Base-by-base conservation (phyloP, 1,284 basidiomycete genomes). In the Trichosporon sp. region DNA sequence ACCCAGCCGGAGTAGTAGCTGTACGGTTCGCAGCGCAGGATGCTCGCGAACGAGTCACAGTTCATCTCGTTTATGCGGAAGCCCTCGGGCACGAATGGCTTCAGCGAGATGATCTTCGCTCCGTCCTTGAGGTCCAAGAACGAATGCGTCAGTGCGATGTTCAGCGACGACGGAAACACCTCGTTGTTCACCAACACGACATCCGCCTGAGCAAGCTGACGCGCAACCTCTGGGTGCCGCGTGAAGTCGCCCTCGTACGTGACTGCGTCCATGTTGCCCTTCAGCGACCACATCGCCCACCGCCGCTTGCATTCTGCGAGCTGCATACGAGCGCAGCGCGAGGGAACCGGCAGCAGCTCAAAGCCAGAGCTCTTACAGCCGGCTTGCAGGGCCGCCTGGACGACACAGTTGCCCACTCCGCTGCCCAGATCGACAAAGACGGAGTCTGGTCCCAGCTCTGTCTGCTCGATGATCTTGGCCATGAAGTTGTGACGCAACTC, bases 111-210 rank as follows among this genome's bases (percentile, higher is more conserved):
- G 44, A 86, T 81, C 58, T 76, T 78, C 1, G 83, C 81, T 9
- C 82, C 80, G 29, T 84, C 82, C 67, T 82, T 83, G 33, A 86
- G 74, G 58, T 86, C 85, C 29, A 86, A 76, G 72, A 86, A 86
- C 52, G 84, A 74, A 31, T 84, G 73, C 4, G 82, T 82, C 14
- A 86, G 78, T 25, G 81, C 78, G 33, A 82, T 81, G 72, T 85
- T 86, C 11, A 85, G 80, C 3, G 75, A 69, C 0, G 84, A 81
- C 1, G 83, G 81, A 74, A 83, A 84, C 4, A 83, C 83, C 66
- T 82, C 83, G 69, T 85, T 85, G 75, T 86, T 86, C 65, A 85
- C 83, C 44, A 85, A 73, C 70, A 86, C 81, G 0, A 85, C 81
- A 71, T 85, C 84, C 1, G 84, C 84, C 29, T 78, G 70, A 25